Percentiles rank a stretch among this genome's conserved stretches.
phyloP scores from a whole-genome alignment of 2,329 filamentous ascomycete genomes.

The Diplodia sapinea region DNA sequence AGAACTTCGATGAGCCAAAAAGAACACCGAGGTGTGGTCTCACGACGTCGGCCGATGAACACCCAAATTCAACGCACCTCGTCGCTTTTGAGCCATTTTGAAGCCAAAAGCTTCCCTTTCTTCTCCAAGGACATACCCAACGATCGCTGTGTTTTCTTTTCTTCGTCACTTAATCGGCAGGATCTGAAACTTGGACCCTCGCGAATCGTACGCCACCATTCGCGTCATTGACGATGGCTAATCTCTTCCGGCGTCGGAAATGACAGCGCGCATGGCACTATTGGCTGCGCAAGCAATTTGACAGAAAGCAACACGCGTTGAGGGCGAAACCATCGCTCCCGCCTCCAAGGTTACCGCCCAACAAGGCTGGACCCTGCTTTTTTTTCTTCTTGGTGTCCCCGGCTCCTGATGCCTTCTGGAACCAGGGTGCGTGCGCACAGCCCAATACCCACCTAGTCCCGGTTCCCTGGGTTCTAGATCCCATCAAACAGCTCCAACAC shows the following conservation, averaged over 20 bases:
- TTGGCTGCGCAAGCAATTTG: neutral
- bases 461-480: neutral
- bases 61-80: neutral
- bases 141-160: constrained; percentile 3
- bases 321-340: neutral
- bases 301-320: neutral
- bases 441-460: neutral
- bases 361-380: constrained; percentile 10
- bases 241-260: neutral
- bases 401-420: neutral
- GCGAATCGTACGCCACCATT: neutral
- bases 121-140: neutral
- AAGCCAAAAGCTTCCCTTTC: neutral
- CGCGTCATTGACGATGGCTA: neutral
- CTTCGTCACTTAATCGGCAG: neutral
- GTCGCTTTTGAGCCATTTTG: neutral
- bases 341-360: neutral
- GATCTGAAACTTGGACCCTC: neutral
- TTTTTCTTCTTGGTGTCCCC: neutral
- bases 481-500: neutral
- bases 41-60: neutral
- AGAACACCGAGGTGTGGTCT: neutral
- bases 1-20: neutral
- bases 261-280: neutral
- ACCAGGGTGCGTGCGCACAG: neutral